Conservation (phyloP, 1,284 basidiomycete species). For the Taiwanofungus camphoratus region DNA sequence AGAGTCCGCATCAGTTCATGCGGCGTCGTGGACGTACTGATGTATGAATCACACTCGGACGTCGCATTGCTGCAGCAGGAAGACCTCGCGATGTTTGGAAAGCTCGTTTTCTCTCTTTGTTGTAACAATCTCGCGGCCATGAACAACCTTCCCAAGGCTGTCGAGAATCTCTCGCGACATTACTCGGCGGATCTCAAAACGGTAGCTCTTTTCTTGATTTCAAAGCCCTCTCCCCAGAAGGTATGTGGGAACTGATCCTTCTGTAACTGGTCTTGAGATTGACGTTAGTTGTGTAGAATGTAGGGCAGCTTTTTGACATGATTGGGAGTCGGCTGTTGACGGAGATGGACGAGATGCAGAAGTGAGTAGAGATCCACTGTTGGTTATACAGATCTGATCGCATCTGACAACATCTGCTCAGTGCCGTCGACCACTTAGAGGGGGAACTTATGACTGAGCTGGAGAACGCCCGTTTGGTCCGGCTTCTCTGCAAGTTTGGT, state of each 20-base stretch:
- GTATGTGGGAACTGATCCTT: no score
- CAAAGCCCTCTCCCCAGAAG: slow-evolving; percentile 63
- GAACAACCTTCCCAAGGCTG: slow-evolving; percentile 65
- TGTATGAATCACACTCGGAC: slow-evolving; percentile 67
- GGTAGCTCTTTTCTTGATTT: slow-evolving; percentile 74
- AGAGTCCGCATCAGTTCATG: slow-evolving; percentile 77
- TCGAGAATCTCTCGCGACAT: slow-evolving; percentile 70
- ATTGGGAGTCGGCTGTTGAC: slow-evolving; percentile 69
- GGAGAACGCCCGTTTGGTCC: slow-evolving; percentile 94
- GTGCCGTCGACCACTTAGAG: slow-evolving; percentile 80
- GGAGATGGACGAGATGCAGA: slow-evolving; percentile 82
- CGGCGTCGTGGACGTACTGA: slow-evolving; percentile 80
- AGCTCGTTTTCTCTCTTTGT: slow-evolving; percentile 78
- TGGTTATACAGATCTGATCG: background rate
- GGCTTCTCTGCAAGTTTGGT: slow-evolving; percentile 90
- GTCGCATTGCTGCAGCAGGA: slow-evolving; percentile 72
- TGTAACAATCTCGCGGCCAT: slow-evolving; percentile 60
- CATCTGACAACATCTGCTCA: slow-evolving; percentile 25
- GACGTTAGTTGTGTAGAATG: slow-evolving; percentile 41
- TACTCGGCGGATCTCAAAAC: slow-evolving; percentile 85
- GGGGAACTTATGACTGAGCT: slow-evolving; percentile 83
- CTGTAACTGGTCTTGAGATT: slow-evolving; percentile 4
- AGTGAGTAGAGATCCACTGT: slow-evolving; percentile 39
- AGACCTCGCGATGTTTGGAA: slow-evolving; percentile 84
- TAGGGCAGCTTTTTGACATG: slow-evolving; percentile 78